phyloP scores from a whole-genome alignment of 2,329 filamentous ascomycete species.

The Colletotrichum cereale region DNA sequence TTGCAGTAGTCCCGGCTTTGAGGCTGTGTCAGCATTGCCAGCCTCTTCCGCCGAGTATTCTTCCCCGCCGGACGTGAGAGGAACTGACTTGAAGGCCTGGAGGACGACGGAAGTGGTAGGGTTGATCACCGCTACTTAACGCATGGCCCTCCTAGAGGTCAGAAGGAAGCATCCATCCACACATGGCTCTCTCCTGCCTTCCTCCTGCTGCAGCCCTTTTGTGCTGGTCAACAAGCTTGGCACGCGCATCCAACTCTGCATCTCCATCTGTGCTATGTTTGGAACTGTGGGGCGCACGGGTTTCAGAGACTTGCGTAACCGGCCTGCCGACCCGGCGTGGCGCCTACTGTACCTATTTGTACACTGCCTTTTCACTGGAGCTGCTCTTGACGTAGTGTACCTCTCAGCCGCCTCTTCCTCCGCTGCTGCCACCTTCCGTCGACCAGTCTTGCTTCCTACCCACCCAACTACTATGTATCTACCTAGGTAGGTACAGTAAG shows the following conservation, averaged over 20 bases:
- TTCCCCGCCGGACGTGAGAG: not conserved
- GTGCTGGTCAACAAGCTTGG: conserved; percentile 1
- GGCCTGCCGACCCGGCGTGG: conserved; percentile 22
- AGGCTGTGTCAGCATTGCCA: conserved; percentile 42
- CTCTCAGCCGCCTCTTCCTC: not conserved
- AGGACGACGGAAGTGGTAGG: not conserved
- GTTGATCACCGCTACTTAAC: conserved; percentile 3
- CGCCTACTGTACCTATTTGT: conserved; percentile 1
- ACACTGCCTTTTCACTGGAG: not conserved
- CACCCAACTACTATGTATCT: too few relatives aligned
- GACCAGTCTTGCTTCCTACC: not conserved
- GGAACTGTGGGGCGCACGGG: conserved; percentile 32
- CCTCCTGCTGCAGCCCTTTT: conserved; percentile 3
- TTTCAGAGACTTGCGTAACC: conserved; percentile 39
- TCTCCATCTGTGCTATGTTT: conserved; percentile 35
- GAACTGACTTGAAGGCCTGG: not conserved
- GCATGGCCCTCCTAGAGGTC: not conserved
- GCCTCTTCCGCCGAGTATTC: conserved; percentile 6
- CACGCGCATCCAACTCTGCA: conserved; percentile 9
- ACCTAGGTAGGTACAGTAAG: too few relatives aligned
- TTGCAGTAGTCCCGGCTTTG: conserved; percentile 39
- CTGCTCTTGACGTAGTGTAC: not conserved
- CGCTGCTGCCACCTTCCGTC: not conserved
- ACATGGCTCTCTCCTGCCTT: not conserved
- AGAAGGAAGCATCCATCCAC: not conserved